These are phyloP conservation scores for Pestalotiopsis sp. DNA, from an alignment of 2,329 filamentous ascomycete genomes.

Conservation along the genomic window DNA sequence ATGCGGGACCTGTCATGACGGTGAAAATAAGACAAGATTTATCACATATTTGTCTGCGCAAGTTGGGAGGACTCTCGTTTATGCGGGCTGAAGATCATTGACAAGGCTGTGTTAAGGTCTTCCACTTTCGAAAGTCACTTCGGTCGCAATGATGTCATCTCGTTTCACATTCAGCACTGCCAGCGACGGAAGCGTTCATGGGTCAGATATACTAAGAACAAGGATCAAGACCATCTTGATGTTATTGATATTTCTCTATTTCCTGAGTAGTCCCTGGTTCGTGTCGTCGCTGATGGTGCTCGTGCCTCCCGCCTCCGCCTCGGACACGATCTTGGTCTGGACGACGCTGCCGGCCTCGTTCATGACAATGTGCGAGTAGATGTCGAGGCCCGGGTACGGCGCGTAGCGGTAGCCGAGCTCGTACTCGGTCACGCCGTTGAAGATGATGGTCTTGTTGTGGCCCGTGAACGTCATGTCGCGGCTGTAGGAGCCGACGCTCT, in stretches of 20 bases:
- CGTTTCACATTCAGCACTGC: constrained; percentile 1
- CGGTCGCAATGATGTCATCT: background rate
- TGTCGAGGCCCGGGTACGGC: constrained; percentile 49
- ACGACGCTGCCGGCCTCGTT: constrained; percentile 48
- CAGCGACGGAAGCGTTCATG: background rate
- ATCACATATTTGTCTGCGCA: no score
- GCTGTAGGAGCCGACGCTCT: constrained; percentile 50
- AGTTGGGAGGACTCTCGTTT: background rate
- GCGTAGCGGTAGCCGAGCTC: constrained; percentile 56
- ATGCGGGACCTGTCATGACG: no score
- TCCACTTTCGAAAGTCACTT: background rate
- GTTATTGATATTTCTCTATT: background rate
- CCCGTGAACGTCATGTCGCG: constrained; percentile 58
- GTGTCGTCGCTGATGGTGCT: constrained; percentile 49
- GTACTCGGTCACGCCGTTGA: constrained; percentile 45
- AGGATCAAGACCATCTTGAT: background rate
- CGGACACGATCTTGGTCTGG: constrained; percentile 52
- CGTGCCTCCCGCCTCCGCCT: constrained; percentile 52
- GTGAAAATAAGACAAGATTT: no score
- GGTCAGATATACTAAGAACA: background rate
- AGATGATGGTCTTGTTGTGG: constrained; percentile 46
- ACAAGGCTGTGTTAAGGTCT: background rate
- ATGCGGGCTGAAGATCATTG: background rate
- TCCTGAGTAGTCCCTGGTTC: constrained; percentile 12
- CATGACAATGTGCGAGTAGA: constrained; percentile 50